Percentiles rank a stretch among this genome's conserved stretches.
phyloP scores from a whole-genome alignment of 2,329 filamentous ascomycete species.

The Cyphellophora europaea region DNA sequence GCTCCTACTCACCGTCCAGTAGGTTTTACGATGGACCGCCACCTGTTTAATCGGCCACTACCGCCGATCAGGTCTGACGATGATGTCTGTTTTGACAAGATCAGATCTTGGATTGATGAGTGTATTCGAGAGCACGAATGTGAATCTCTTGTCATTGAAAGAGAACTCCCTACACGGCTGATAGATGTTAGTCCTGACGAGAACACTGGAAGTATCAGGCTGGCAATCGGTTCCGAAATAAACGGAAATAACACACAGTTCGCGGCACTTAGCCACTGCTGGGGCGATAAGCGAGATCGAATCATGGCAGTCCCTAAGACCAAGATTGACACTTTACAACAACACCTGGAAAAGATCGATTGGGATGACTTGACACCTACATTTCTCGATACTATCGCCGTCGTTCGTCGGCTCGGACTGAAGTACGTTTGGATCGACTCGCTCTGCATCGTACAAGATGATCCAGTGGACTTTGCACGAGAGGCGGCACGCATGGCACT shows the following conservation, averaged over 20 bases:
- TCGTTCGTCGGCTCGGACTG: constrained; percentile 27
- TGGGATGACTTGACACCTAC: constrained; percentile 2
- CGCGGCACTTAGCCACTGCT: constrained; percentile 2
- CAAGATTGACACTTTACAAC: constrained; percentile 1
- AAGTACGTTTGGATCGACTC: constrained; percentile 21
- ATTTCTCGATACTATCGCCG: constrained; percentile 15
- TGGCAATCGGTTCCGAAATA: constrained; percentile 2
- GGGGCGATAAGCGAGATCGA: constrained; percentile 2
- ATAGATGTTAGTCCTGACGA: too few species aligned
- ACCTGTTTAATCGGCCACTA: too few species aligned
- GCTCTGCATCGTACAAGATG: constrained; percentile 20
- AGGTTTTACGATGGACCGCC: too few species aligned
- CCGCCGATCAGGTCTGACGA: too few species aligned
- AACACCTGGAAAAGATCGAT: constrained; percentile 1
- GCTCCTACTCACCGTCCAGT: too few species aligned
- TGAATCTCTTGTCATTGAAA: too few species aligned
- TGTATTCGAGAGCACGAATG: too few species aligned
- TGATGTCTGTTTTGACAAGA: too few species aligned
- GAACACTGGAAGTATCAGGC: too few species aligned
- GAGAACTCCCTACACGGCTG: too few species aligned
- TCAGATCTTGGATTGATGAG: too few species aligned
- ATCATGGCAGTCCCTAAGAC: constrained; percentile 1
- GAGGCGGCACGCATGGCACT: background rate
- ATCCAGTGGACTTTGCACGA: background rate
- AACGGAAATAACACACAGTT: background rate